Percentiles rank a stretch among this genome's conserved stretches.
phyloP scores from a whole-genome alignment of 352 stramenopile genomes.

The Plasmopara halstedii region DNA sequence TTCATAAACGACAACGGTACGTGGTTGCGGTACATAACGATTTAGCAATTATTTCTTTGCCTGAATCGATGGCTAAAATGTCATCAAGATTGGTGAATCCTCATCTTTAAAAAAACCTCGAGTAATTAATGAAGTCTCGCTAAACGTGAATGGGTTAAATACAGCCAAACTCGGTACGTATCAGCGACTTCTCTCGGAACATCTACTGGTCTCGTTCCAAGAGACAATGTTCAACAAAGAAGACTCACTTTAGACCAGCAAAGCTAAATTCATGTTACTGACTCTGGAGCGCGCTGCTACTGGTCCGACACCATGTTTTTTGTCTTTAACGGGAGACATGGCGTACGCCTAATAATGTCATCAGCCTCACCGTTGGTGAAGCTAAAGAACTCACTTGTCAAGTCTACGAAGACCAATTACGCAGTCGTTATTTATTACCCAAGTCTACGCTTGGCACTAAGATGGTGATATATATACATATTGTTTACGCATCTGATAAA shows the following conservation, averaged over 20 bases:
- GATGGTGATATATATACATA: background rate
- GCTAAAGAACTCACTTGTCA: conserved; percentile 3
- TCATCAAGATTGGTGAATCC: background rate
- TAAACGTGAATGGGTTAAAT: conserved; percentile 19
- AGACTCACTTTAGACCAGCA: conserved; percentile 9
- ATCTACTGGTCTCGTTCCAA: conserved; percentile 12
- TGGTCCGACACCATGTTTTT: conserved; percentile 3
- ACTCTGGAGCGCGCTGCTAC: conserved; percentile 10
- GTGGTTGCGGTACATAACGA: background rate
- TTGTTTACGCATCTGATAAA: conserved; percentile 11
- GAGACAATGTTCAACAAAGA: conserved; percentile 15
- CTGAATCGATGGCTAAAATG: background rate
- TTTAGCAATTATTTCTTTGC: background rate
- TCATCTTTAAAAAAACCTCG: conserved; percentile 7
- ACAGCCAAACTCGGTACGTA: background rate
- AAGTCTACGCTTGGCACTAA: background rate
- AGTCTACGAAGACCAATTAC: conserved; percentile 4
- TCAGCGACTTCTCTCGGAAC: conserved; percentile 7
- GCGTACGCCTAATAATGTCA: conserved; percentile 6
- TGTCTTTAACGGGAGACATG: background rate
- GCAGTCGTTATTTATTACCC: conserved; percentile 12
- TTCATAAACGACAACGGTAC: background rate
- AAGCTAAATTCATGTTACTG: conserved; percentile 3
- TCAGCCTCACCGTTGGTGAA: conserved; percentile 5
- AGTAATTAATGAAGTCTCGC: conserved; percentile 6